A percentile compares a stretch with the other conserved stretches of the same genome.
Conservation (phyloP, 1,284 basidiomycete species). For the Pyrrhoderma lamaoense region DNA sequence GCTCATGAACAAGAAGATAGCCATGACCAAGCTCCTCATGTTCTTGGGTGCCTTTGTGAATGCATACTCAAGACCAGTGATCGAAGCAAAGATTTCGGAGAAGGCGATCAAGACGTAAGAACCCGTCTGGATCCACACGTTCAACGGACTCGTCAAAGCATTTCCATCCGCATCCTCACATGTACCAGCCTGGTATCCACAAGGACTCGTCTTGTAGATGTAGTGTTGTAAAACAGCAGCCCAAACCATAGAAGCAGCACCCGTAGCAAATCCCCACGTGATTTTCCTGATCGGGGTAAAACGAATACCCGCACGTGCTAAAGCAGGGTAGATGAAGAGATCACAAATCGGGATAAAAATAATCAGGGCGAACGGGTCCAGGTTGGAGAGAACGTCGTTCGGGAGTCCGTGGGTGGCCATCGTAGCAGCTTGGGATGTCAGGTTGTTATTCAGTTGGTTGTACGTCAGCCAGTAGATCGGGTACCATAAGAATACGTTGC, state of each 20-base stretch:
- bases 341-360: constrained; percentile 71
- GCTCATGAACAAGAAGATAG: constrained; percentile 62
- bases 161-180: constrained; percentile 38
- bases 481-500: constrained; percentile 74
- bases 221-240: constrained; percentile 67
- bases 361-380: constrained; percentile 72
- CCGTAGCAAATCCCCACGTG: constrained; percentile 35
- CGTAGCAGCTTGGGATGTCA: constrained; percentile 69
- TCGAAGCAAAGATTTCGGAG: constrained; percentile 78
- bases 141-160: constrained; percentile 10
- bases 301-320: constrained; percentile 32
- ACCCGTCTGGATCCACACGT: constrained; percentile 19
- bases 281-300: constrained; percentile 38
- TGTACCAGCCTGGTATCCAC: constrained; percentile 48
- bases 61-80: constrained; percentile 85
- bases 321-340: constrained; percentile 42
- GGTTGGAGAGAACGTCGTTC: constrained; percentile 76
- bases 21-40: constrained; percentile 76
- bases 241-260: constrained; percentile 35
- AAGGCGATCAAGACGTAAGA: constrained; percentile 59
- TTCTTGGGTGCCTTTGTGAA: constrained; percentile 81
- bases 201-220: constrained; percentile 67
- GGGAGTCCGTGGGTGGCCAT: constrained; percentile 71
- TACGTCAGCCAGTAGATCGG: constrained; percentile 72
- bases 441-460: constrained; percentile 72